phyloP scores from a whole-genome alignment of 2,329 filamentous ascomycete species.

The Verticillium klebahnii region DNA sequence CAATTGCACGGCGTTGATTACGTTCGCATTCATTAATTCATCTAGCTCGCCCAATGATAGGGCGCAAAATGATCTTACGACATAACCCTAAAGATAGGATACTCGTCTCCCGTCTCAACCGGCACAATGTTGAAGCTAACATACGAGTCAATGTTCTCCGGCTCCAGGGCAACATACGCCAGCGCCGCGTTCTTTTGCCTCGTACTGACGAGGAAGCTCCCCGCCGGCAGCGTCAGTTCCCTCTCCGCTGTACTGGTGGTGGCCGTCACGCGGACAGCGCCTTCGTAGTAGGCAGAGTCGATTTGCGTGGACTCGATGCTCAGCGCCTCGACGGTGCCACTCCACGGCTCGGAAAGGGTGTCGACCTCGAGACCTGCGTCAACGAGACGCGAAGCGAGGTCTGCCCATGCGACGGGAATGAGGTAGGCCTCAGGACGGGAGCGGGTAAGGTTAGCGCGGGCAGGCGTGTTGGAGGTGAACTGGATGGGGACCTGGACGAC shows the following conservation, averaged over 20 bases:
- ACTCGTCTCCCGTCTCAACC: conserved; percentile 17
- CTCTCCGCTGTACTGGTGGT: conserved; percentile 12
- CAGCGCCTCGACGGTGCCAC: conserved; percentile 16
- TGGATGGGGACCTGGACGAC: conserved; percentile 16
- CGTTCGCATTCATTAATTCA: too few relatives aligned
- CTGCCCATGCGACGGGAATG: conserved; percentile 19
- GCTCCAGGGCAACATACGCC: conserved; percentile 21
- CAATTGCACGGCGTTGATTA: too few relatives aligned
- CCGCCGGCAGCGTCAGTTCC: conserved; percentile 17
- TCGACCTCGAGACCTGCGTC: conserved; percentile 18
- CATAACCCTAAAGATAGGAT: conserved; percentile 19
- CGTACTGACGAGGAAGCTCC: conserved; percentile 20
- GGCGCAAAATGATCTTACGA: neutral
- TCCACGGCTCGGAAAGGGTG: conserved; percentile 12
- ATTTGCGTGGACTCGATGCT: conserved; percentile 14
- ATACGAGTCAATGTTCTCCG: conserved; percentile 21
- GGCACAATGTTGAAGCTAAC: conserved; percentile 20
- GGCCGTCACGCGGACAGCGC: conserved; percentile 16
- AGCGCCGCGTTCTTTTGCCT: conserved; percentile 20
- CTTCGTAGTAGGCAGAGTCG: conserved; percentile 16
- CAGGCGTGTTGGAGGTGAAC: conserved; percentile 19
- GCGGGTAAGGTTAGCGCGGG: conserved; percentile 19
- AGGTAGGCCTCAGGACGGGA: conserved; percentile 20
- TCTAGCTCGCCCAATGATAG: too few relatives aligned
- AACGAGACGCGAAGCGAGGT: conserved; percentile 17